phyloP scores from a whole-genome alignment of 306 rosid species.

The Prosopis cineraria region DNA sequence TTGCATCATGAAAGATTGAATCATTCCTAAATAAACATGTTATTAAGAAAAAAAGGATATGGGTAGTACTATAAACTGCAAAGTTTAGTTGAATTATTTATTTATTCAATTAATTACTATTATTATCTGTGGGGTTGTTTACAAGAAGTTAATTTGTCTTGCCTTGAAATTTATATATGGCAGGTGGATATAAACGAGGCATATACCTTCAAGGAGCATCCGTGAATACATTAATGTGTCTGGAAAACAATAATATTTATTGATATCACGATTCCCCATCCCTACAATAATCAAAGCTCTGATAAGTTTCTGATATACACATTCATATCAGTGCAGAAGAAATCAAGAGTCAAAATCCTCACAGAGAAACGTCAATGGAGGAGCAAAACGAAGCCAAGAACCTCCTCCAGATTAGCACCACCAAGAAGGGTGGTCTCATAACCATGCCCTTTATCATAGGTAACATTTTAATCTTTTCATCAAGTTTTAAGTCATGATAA shows the following conservation, averaged over 20 bases:
- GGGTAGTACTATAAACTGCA: too few species aligned
- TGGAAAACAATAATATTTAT: background rate
- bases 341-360: background rate
- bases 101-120: too few species aligned
- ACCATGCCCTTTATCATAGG: slow-evolving; percentile 88
- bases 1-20: too few species aligned
- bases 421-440: slow-evolving; percentile 72
- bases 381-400: slow-evolving; percentile 34
- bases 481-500: too few species aligned
- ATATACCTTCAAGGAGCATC: too few species aligned
- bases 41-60: too few species aligned
- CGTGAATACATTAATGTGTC: background rate
- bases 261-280: background rate
- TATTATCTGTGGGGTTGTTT: too few species aligned
- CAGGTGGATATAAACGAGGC: too few species aligned
- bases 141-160: too few species aligned
- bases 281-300: slow-evolving; percentile 18
- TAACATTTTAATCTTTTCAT: background rate
- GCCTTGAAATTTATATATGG: too few species aligned
- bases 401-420: slow-evolving; percentile 26
- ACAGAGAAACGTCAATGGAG: slow-evolving; percentile 37
- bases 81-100: too few species aligned
- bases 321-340: slow-evolving; percentile 23
- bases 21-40: too few species aligned
- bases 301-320: background rate